Conservation (phyloP, 169 alveolate genomes). For the Plasmodium malariae region DNA sequence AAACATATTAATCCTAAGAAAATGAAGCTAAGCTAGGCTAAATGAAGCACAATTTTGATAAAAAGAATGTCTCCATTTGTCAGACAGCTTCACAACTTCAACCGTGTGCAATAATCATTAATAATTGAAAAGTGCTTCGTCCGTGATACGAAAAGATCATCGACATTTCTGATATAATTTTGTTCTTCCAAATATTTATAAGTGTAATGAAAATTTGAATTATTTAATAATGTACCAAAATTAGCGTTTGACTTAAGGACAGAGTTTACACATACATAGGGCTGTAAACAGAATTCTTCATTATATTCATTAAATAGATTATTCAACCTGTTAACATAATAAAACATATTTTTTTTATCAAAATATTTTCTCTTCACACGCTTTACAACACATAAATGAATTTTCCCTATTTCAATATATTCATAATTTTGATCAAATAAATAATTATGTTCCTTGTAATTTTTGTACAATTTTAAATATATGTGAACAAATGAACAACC, state of each 20-base stretch:
- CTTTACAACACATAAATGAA: conserved; percentile 32
- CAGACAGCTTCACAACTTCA: conserved; percentile 1
- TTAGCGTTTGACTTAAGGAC: neutral
- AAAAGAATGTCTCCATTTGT: neutral
- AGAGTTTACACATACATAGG: conserved; percentile 32
- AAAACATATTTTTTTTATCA: conserved; percentile 25
- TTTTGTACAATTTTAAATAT: conserved; percentile 7
- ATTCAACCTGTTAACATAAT: conserved; percentile 32
- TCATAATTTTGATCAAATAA: neutral
- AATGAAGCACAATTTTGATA: too few relatives aligned
- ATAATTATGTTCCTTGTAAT: neutral
- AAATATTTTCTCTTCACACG: conserved; percentile 35
- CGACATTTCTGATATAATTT: conserved; percentile 12
- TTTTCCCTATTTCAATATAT: neutral
- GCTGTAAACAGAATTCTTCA: conserved; percentile 33
- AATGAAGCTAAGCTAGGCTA: too few relatives aligned
- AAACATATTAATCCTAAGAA: too few relatives aligned
- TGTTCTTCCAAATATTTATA: conserved; percentile 14
- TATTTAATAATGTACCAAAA: neutral
- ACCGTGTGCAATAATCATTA: conserved; percentile 35
- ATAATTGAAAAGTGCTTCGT: conserved; percentile 39
- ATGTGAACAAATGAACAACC: conserved; percentile 49
- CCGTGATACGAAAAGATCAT: conserved; percentile 13
- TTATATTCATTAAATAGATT: conserved; percentile 12
- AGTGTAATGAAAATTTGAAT: conserved; percentile 12